Base-by-base conservation (phyloP, 2,329 filamentous ascomycete species). In the Cadophora malorum region DNA sequence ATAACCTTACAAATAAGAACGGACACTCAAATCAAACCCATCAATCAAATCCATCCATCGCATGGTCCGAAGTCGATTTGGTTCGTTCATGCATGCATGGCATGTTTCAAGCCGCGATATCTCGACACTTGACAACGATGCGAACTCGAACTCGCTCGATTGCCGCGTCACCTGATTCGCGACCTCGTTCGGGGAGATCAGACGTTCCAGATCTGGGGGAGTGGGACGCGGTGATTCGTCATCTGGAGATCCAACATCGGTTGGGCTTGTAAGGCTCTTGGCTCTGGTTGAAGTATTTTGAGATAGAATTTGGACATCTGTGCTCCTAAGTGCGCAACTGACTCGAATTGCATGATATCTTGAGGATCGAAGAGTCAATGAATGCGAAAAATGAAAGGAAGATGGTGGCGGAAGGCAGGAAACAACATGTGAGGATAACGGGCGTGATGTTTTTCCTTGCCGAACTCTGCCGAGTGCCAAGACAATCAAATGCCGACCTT, bases 141-240 rank as follows among this genome's bases (percentile, higher is more conserved):
- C 33, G 55, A 23, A 38, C 41, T 45, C 16, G 12, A 5, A 45
- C 14, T 45, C 41, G 41, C 9, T 41, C 33, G 2, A 23, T 12
- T 58, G 55, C 31, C 55, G 55, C 55, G 55, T 58, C 55, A 58
- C 55, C 33, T 59, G 56, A 59, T 41, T 35, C 56, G 35, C 35
- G 56, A 41, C 33, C 12, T 59, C 21, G 21, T 45, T 59, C 35
- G 33, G 21, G 56, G 21, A 41, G 33, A 59, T 59, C 56, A 59
- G 33, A 59, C 56, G 56, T 59, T 45, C 35, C 56, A 59, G 56
- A 59, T 41, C 35, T 59, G 33, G 33, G 35, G 56, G 21, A 25
- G 33, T 55, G 52, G 52, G 52, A 33, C 33, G 35, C 33, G 21
- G 21, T 59, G 56, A 59, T 41, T 59, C 56, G 56, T 59, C 56